Percentiles rank a stretch among this genome's conserved stretches.
Conservation (phyloP, 371 early-diverging fungal genomes). For the Apophysomyces elegans region DNA sequence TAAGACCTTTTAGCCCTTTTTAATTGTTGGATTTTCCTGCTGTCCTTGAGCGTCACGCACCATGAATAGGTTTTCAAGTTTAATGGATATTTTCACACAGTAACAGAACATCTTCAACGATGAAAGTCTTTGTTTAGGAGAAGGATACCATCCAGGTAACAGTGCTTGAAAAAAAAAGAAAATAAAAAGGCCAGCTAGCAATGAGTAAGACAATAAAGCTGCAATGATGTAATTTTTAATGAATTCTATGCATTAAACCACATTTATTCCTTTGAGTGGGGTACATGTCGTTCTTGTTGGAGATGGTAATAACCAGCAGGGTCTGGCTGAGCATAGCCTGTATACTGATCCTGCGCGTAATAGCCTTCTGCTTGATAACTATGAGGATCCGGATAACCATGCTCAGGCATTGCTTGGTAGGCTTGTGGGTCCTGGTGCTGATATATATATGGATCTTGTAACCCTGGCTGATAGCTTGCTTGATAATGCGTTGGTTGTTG, state of each 20-base stretch:
- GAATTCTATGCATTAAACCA: neutral
- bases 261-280: conserved; percentile 9
- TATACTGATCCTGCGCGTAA: neutral
- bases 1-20: no score
- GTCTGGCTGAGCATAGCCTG: neutral
- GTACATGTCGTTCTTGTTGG: conserved; percentile 2
- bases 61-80: no score
- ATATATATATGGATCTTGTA: conserved; percentile 7
- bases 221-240: neutral
- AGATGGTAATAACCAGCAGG: neutral
- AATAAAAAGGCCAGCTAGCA: neutral
- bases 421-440: neutral
- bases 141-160: no score
- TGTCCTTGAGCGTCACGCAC: no score
- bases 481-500: neutral
- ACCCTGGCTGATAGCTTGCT: neutral
- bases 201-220: neutral
- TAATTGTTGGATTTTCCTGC: no score
- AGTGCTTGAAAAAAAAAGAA: no score
- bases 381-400: conserved; percentile 2
- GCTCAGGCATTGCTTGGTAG: neutral
- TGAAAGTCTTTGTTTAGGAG: no score
- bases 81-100: no score
- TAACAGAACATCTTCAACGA: no score
- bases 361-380: conserved; percentile 1